phyloP scores from a whole-genome alignment of 345 rosid species.

The Ceriops tagal region DNA sequence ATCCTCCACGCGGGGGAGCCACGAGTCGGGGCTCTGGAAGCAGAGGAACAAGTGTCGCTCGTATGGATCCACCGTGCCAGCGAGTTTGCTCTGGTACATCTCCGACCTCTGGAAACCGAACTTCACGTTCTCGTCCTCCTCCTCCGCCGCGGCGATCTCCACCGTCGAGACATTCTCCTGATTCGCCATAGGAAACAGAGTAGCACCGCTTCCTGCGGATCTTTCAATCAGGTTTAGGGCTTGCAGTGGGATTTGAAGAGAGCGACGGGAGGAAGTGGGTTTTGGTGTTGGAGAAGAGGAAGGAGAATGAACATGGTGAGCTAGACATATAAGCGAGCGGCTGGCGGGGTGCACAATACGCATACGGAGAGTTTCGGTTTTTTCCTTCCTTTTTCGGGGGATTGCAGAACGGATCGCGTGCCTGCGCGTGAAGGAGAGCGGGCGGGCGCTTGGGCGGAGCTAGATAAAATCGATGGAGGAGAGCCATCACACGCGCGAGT shows the following conservation, averaged over 20 bases:
- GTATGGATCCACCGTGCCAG: constrained; percentile 61
- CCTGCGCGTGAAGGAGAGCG: neutral
- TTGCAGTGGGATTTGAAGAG: neutral
- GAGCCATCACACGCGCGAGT: too few species aligned
- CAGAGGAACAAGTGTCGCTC: constrained; percentile 79
- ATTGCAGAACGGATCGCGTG: too few species aligned
- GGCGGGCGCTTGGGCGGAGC: neutral
- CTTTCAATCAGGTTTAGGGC: neutral
- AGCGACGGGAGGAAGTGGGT: neutral
- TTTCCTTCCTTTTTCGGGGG: neutral
- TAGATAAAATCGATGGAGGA: too few species aligned
- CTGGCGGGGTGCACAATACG: neutral
- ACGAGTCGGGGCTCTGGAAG: constrained; percentile 54
- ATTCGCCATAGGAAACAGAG: constrained; percentile 40
- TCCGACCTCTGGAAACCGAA: constrained; percentile 76
- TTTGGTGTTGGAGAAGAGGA: neutral
- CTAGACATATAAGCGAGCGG: neutral
- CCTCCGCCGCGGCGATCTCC: constrained; percentile 31
- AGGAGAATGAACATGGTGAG: too few species aligned
- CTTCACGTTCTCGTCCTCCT: constrained; percentile 41
- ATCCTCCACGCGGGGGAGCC: constrained; percentile 68
- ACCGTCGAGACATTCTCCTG: constrained; percentile 31
- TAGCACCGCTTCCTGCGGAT: neutral
- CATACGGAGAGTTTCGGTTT: neutral
- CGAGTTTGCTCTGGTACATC: constrained; percentile 65